A percentile compares a stretch with the other conserved stretches of the same genome.
Evolutionary conservation across 495 filamentous ascomycete genomes (phyloP).

Genomic region (Beverwykella pulmonaria): DNA sequence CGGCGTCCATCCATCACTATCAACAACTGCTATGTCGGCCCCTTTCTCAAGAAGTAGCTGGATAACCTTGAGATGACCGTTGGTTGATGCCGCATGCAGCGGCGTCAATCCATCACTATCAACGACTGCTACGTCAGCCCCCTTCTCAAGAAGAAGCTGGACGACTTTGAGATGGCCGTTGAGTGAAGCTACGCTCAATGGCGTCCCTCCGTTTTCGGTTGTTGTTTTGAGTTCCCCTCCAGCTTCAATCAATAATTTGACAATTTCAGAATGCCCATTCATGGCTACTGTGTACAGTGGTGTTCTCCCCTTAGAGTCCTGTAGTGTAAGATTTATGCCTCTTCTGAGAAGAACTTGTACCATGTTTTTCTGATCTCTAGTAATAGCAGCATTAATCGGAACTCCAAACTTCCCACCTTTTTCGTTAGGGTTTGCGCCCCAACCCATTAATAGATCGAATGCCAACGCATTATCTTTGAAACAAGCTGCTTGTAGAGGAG

Average conservation of each 20-base stretch:
- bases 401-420: background rate
- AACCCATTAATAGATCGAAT: background rate
- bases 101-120: too few species aligned
- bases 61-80: too few species aligned
- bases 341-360: background rate
- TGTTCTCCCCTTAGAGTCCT: background rate
- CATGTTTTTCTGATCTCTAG: background rate
- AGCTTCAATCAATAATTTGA: background rate
- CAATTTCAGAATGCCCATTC: background rate
- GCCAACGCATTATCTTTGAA: background rate
- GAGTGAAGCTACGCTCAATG: background rate
- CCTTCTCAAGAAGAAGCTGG: too few species aligned
- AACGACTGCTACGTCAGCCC: too few species aligned
- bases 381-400: background rate
- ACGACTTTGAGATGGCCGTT: constrained; percentile 1
- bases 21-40: too few species aligned
- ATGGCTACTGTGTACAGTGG: background rate
- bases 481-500: background rate
- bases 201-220: background rate
- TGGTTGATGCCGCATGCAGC: too few species aligned
- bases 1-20: too few species aligned
- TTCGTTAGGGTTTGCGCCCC: background rate
- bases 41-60: too few species aligned
- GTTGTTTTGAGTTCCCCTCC: background rate
- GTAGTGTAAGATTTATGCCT: background rate